Evolutionary conservation across 345 rosid genomes (phyloP), one percentile per base, ranked within the genome.

Genomic region (Draba incana): DNA sequence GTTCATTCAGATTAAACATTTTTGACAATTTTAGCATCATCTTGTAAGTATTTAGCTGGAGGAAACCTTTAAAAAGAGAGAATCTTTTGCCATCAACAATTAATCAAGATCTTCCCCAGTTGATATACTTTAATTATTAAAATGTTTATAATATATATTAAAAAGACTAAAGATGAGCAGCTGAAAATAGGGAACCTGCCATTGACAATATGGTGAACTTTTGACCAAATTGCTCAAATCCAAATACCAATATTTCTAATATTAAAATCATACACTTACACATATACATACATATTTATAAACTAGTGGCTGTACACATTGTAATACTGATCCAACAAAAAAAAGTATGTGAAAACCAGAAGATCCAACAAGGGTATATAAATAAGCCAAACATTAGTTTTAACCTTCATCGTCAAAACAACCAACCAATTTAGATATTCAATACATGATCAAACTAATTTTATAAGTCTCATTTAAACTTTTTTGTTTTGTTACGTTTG

Each of bases 201-300:
- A 60, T 61, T 61, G 75, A 70, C 61, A 24, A 70, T 61, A 20
- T 14, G 6, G 14, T 44, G 0, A 25, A 11, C 49, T 2, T 62
- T 46, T 71, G 69, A 63, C 69, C 37, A 45, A 25, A 62, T 15
- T 15, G 64, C 24, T 54, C 43, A 27, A 70, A 45, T 63, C 47
- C 45, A 69, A 30, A 10, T 35, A 28, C 24, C 47, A 52, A 33
- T 2, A 16, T 47, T 8, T 45, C 14, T 24, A 10, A 39, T 7
- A 10, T 15, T 33, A 14, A 4, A 55, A 4, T 28, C 3, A 28
- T 28, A 28, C 20, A 20, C 1, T 37, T 37, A 12, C 50, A 27
- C 8, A 38, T 1, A 1, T 2, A 23, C 10, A 52, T 1, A 3
- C 10, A 13, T 27, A 27, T n/a, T 2, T 51, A 25, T 51, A 51